These are phyloP conservation scores for Psilocybe cyanescens DNA, from an alignment of 768 basidiomycete species.

Conservation along the genomic window DNA sequence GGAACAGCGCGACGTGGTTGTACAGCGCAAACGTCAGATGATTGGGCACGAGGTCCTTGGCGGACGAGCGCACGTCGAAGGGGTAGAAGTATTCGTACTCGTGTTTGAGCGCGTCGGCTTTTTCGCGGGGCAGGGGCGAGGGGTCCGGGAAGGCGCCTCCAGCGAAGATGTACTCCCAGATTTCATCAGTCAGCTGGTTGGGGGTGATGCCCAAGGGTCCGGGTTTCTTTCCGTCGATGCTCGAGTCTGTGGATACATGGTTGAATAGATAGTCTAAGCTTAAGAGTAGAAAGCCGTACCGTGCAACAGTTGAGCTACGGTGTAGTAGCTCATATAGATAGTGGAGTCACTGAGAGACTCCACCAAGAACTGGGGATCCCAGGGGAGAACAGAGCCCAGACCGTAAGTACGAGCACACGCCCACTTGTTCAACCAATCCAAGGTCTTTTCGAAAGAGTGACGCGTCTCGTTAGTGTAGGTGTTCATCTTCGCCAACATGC, in stretches of 20 bases:
- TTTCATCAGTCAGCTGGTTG: constrained; percentile 95
- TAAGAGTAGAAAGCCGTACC: constrained; percentile 47
- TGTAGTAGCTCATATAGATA: constrained; percentile 99
- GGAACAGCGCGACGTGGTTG: constrained; percentile 95
- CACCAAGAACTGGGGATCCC: constrained; percentile 96
- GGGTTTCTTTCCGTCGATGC: constrained; percentile 76
- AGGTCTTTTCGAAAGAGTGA: constrained; percentile 86
- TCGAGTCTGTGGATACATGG: constrained; percentile 47
- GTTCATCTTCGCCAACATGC: constrained; percentile 84
- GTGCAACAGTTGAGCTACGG: constrained; percentile 89
- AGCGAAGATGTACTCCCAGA: constrained; percentile 94
- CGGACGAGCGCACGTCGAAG: constrained; percentile 96
- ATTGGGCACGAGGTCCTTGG: constrained; percentile 96
- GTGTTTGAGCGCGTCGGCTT: constrained; percentile 83
- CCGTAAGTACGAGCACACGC: constrained; percentile 99
- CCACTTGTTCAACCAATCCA: constrained; percentile 98
- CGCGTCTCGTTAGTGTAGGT: constrained; percentile 92
- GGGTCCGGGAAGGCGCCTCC: constrained; percentile 74
- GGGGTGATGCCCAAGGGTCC: constrained; percentile 86
- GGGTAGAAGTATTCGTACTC: constrained; percentile 98
- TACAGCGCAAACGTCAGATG: constrained; percentile 94
- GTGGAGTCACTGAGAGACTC: constrained; percentile 98
- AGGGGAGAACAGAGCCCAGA: constrained; percentile 92
- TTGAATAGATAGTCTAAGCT: background rate
- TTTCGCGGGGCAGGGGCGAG: constrained; percentile 71